Evolutionary conservation across 2,329 filamentous ascomycete species (phyloP).

Genomic region (Ustilaginoidea virens): DNA sequence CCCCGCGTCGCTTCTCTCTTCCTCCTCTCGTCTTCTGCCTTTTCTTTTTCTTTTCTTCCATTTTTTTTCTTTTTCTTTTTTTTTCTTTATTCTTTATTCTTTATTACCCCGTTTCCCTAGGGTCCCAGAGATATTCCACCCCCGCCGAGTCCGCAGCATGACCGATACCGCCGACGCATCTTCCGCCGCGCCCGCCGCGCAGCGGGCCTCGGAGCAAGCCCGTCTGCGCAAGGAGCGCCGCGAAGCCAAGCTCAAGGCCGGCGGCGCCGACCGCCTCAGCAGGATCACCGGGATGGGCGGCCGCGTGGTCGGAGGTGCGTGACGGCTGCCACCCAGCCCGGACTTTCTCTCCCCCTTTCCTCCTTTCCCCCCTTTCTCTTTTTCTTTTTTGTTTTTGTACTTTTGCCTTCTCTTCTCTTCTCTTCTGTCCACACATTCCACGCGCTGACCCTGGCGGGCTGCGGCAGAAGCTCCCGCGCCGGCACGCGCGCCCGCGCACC

Average conservation of each 20-base stretch:
- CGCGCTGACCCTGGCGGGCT: constrained; percentile 7
- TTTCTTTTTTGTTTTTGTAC: too few species aligned
- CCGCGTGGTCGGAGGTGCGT: constrained; percentile 18
- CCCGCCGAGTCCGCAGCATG: constrained; percentile 23
- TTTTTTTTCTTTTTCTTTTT: too few species aligned
- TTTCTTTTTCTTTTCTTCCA: too few species aligned
- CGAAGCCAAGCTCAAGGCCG: constrained; percentile 62
- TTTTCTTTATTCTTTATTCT: too few species aligned
- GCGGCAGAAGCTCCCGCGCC: not conserved
- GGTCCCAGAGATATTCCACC: too few species aligned
- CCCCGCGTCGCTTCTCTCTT: too few species aligned
- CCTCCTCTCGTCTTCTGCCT: too few species aligned
- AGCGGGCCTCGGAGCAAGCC: constrained; percentile 46
- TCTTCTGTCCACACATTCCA: constrained; percentile 5
- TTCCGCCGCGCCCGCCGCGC: constrained; percentile 20
- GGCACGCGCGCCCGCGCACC: constrained; percentile 15
- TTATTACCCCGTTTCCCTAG: too few species aligned
- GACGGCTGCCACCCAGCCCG: not conserved
- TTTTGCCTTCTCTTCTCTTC: too few species aligned
- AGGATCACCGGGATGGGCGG: constrained; percentile 57
- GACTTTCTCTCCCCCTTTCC: not conserved
- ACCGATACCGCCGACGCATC: constrained; percentile 16
- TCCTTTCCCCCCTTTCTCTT: too few species aligned
- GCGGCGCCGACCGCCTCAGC: constrained; percentile 53
- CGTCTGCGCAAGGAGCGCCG: constrained; percentile 64